Base-by-base conservation (phyloP, 179 eudicot species). In the Patellifolia procumbens region DNA sequence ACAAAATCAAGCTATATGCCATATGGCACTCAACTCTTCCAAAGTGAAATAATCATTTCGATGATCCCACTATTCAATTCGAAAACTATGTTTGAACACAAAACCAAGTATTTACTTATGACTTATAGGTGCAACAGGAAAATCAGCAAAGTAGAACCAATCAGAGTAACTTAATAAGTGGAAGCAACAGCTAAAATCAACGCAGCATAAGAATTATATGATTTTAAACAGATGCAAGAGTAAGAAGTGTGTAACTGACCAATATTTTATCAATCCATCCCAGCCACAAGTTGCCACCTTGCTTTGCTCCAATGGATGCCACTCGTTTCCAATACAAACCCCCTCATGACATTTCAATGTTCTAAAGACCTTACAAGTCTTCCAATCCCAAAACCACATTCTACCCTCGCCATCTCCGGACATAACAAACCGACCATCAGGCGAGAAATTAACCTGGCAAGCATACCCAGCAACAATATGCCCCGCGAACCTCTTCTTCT, bases 351-450 rank as follows among this genome's bases (percentile, higher is more conserved):
- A 94, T 84, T 84, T 94, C 46, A 94, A 80, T 29, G 92, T 88
- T 82, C 90, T 89, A 69, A 91, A 92, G 11, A 92, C 97, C 85
- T 91, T 94, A 79, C 94, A 90, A 81, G 90, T 90, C 82, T 94
- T 94, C 98, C 98, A 94, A 74, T 94, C 91, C 98, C 98, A 94
- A 88, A 87, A 92, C 98, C 98, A 94, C 89, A 94, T 91, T 70
- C 79, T 89, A 10, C 98, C 98, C 77, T 92, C 98, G 46, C 98
- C 97, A 78, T 94, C 98, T 76, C 98, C 98, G 2, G 97, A 94
- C 96, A 94, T 82, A 8, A 94, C 94, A 87, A 92, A 94, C 77
- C 97, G 81, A 24, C 98, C 98, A 85, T 94, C 98, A 0, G 98
- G 98, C 26, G 98, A 92, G 72, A 94, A 94, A 81, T 92, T 92